These are phyloP conservation scores for Verticillium alfalfae DNA, from an alignment of 2,329 filamentous ascomycete species.

Conservation along the genomic window DNA sequence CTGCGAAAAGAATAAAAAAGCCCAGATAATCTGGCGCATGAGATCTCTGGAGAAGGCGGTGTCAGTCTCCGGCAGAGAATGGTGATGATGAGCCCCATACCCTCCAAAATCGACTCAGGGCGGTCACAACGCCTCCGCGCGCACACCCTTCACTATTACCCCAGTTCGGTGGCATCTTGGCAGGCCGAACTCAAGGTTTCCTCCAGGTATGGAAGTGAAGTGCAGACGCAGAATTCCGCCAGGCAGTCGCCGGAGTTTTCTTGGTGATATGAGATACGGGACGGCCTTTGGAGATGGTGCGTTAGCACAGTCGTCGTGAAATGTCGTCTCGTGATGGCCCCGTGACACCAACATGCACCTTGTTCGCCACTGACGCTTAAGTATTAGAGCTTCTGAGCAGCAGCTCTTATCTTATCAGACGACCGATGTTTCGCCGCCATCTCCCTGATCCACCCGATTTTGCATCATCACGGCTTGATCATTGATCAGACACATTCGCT, in stretches of 20 bases:
- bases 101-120: constrained; percentile 40
- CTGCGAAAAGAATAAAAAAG: constrained; percentile 61
- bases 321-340: neutral
- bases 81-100: constrained; percentile 19
- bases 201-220: constrained; percentile 13
- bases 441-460: neutral
- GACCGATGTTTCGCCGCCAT: constrained; percentile 3
- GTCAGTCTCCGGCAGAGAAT: neutral
- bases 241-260: neutral
- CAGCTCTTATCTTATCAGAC: constrained; percentile 5
- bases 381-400: neutral
- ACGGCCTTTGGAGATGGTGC: no score
- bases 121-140: constrained; percentile 17
- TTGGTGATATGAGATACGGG: no score
- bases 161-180: constrained; percentile 30
- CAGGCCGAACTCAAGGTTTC: constrained; percentile 35
- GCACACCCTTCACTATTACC: constrained; percentile 7
- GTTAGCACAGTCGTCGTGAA: neutral
- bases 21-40: constrained; percentile 88
- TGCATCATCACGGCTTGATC: neutral
- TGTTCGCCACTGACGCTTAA: neutral
- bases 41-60: constrained; percentile 51
- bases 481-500: no score
- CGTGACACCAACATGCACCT: neutral
- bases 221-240: neutral